These are phyloP conservation scores for Nidularia sp. DNA, from an alignment of 768 basidiomycete genomes.

Conservation along the genomic window DNA sequence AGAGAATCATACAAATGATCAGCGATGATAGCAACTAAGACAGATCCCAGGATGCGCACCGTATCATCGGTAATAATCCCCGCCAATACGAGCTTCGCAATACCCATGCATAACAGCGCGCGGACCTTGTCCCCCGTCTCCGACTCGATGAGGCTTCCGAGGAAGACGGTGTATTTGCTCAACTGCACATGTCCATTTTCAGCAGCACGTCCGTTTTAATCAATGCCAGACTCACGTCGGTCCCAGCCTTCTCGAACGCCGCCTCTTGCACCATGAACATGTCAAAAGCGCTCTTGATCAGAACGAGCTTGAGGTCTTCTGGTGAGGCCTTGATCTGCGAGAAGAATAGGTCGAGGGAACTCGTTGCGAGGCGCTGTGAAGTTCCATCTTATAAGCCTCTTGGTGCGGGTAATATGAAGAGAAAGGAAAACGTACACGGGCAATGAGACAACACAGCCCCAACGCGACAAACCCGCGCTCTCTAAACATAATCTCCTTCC, in stretches of 20 bases:
- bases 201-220: not conserved
- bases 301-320: conserved; percentile 58
- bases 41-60: conserved; percentile 32
- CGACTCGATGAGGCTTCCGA: conserved; percentile 31
- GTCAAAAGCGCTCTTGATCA: conserved; percentile 84
- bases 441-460: conserved; percentile 75
- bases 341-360: conserved; percentile 59
- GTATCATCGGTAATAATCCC: conserved; percentile 71
- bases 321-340: conserved; percentile 56
- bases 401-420: not conserved
- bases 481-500: conserved; percentile 63
- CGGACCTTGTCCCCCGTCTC: conserved; percentile 58
- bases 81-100: conserved; percentile 81
- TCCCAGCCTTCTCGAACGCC: conserved; percentile 39
- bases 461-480: conserved; percentile 67
- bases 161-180: conserved; percentile 12
- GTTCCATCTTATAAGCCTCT: not conserved
- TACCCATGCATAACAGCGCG: conserved; percentile 71
- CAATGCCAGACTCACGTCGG: conserved; percentile 12
- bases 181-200: conserved; percentile 8
- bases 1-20: too few species aligned
- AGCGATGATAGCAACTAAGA: too few species aligned
- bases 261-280: conserved; percentile 79
- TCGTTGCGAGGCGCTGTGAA: conserved; percentile 22
- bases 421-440: conserved; percentile 37